Evolutionary conservation across 2,329 filamentous ascomycete species (phyloP).

Genomic region (Pseudonectria foliicola): DNA sequence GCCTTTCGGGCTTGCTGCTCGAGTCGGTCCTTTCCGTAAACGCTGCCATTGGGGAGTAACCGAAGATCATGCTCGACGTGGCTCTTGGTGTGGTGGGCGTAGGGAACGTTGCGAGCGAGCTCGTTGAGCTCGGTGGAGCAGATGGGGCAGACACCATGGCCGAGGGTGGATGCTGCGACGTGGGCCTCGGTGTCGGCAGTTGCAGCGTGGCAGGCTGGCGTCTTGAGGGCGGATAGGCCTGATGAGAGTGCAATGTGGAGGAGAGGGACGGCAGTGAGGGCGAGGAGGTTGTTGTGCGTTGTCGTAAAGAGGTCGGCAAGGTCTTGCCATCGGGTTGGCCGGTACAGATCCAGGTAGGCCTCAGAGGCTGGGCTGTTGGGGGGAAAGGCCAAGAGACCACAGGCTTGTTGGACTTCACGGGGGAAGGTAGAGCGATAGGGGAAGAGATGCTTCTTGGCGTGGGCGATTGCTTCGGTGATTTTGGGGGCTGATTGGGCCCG

Average conservation of each 20-base stretch:
- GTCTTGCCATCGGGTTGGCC: conserved; percentile 61
- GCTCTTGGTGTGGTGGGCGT: conserved; percentile 91
- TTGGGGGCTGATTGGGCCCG: conserved; percentile 57
- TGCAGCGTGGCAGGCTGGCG: conserved; percentile 78
- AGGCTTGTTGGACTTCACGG: conserved; percentile 62
- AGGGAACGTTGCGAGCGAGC: conserved; percentile 80
- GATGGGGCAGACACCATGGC: conserved; percentile 82
- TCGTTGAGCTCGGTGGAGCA: conserved; percentile 94
- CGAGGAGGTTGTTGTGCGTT: conserved; percentile 81
- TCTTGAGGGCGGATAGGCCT: conserved; percentile 90
- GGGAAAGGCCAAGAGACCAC: conserved; percentile 71
- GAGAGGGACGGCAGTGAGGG: conserved; percentile 73
- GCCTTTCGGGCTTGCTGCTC: conserved; percentile 73
- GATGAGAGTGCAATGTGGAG: conserved; percentile 87
- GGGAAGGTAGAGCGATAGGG: conserved; percentile 63
- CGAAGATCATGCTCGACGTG: conserved; percentile 83
- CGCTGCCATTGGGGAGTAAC: conserved; percentile 77
- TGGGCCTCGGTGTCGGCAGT: conserved; percentile 33
- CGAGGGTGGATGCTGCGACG: conserved; percentile 37
- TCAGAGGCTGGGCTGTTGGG: conserved; percentile 38
- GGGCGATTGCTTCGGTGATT: conserved; percentile 67
- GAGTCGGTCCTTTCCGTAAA: conserved; percentile 72
- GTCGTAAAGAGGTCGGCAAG: conserved; percentile 75
- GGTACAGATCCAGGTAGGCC: conserved; percentile 58
- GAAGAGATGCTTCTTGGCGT: conserved; percentile 76